Percentiles rank a stretch among this genome's conserved stretches.
These are phyloP conservation scores for Hirsutella rhossiliensis DNA, from an alignment of 2,329 filamentous ascomycete species.

Conservation along the genomic window DNA sequence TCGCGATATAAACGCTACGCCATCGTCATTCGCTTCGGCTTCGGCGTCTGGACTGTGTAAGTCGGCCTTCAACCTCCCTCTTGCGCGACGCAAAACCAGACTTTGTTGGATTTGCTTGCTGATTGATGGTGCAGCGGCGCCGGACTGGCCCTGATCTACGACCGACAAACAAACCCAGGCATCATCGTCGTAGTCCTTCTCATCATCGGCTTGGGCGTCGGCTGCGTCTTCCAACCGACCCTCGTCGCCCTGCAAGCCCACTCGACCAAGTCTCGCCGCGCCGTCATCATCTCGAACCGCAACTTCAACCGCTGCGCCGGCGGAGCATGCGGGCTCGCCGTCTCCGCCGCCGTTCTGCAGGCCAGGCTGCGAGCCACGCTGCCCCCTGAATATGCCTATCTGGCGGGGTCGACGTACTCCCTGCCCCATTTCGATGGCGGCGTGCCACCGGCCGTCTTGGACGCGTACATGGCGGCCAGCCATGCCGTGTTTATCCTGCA, in stretches of 20 bases:
- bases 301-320: constrained; percentile 52
- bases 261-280: constrained; percentile 41
- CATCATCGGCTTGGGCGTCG: constrained; percentile 20
- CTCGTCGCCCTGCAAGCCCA: constrained; percentile 39
- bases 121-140: background rate
- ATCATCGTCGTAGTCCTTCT: constrained; percentile 35
- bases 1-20: constrained; percentile 44
- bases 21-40: constrained; percentile 39
- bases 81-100: constrained; percentile 28
- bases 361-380: constrained; percentile 14
- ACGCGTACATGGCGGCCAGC: constrained; percentile 39
- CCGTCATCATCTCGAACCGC: constrained; percentile 48
- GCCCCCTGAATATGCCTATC: constrained; percentile 11
- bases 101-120: background rate
- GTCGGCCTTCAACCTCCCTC: background rate
- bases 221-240: constrained; percentile 31
- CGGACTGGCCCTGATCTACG: constrained; percentile 34
- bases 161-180: constrained; percentile 28
- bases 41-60: constrained; percentile 22
- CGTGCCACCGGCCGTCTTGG: constrained; percentile 7
- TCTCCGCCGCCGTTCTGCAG: constrained; percentile 38
- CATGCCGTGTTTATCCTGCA: constrained; percentile 44
- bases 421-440: constrained; percentile 9
- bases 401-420: constrained; percentile 17
- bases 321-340: constrained; percentile 41